Base-by-base conservation (phyloP, 148 eudicot species). In the Vaccinium corymbosum region DNA sequence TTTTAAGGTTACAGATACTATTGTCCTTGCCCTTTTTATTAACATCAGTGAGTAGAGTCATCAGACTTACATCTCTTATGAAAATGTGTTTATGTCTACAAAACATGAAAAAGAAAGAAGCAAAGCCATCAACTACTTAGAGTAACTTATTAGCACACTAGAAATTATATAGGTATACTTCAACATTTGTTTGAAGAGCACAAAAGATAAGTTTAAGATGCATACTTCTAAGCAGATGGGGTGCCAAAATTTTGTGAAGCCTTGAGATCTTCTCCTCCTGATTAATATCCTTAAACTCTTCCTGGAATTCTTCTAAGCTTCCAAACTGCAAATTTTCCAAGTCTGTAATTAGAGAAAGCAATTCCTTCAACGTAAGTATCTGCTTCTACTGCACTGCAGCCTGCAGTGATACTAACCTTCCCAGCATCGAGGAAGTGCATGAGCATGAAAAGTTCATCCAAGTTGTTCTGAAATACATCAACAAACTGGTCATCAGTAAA, bases 401-500 rank as follows among this genome's bases (percentile, higher is more conserved):
- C 64, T 82, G 76, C 57, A 78, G 35, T 52, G 29, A 82, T 59
- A 91, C 95, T 83, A 56, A 97, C 99, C 99, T 97, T 97, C 42
- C 99, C 99, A 86, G 99, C 96, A 90, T 97, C 99, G 91, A 97
- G 98, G 86, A 97, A 97, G 89, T 97, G 99, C 99, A 97, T 97
- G 85, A 97, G 95, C 99, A 97, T 97, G 91, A 97, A 97, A 81
- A 97, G 98, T 89, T 97, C 99, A 85, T 97, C 98, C 88, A 97
- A 89, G 89, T 97, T 97, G 92, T 97, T 97, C 99, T 97, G 98
- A 66, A 90, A 85, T 73, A 71, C 22, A 79, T 70, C 59, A 61
- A 46, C 48, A 42, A 56, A 7, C 17, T 13, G 19, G 66, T 20
- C 35, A 49, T n/a, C 7, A 80, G 73, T 13, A 27, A 57, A 27